Evolutionary conservation across 2,329 filamentous ascomycete species (phyloP), one percentile per base, ranked within the genome.

Genomic region (Fusarium newnesense): DNA sequence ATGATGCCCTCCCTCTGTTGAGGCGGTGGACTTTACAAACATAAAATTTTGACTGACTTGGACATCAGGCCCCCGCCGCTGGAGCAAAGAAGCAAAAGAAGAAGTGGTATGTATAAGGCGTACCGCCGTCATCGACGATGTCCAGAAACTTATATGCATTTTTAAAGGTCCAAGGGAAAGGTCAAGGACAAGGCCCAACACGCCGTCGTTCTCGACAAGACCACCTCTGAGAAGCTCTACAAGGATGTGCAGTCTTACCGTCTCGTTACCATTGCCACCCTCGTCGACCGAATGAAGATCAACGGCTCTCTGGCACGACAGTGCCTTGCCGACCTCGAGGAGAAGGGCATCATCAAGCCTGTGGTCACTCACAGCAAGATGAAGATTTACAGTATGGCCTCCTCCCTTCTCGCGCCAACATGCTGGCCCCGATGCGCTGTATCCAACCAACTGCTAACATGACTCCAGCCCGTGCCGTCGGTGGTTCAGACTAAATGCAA

Each of bases 111-210:
- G 76, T 78, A 60, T 65, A 54, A 69, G 56, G 44, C 68, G 66
- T 62, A 57, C 46, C 58, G 53, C 46, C 58, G 53, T 69, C 64
- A 63, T 67, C 59, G 64, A 32, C 60, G 52, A 69, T 64, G 56
- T 60, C 28, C 60, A 66, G 64, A 70, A 75, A 75, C 54, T 77
- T 66, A 56, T 66, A 56, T 69, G 64, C 57, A 53, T 67, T 52
- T 50, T 56, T 40, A 60, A 76, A 78, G 76, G 76, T 85, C 84
- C 72, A 85, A 85, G 81, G 81, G 83, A 79, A 89, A 86, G 95
- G 96, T 99, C 90, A 99, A 99, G 96, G 96, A 99, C 92, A 99
- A 99, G 95, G 96, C 96, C 88, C 93, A 98, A 87, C 96, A 99
- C 92, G 94, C 94, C 87, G 96, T 99, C 87, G 90, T 98, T 84